Evolutionary conservation across 2,329 filamentous ascomycete genomes (phyloP).

Genomic region (Coniochaeta sp.): DNA sequence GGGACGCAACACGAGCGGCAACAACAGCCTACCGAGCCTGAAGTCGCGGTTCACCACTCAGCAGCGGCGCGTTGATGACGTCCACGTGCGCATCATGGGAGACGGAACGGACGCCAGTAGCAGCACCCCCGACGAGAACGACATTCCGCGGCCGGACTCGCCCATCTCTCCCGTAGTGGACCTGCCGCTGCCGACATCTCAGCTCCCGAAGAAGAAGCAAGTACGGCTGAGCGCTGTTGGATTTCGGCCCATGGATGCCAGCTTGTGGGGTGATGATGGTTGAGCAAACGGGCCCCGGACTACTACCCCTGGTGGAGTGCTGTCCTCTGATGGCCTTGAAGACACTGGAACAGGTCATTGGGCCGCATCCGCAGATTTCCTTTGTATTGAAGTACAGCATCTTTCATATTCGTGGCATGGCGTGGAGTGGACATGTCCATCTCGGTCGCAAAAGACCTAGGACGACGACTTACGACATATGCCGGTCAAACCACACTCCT

Average conservation of each 20-base stretch:
- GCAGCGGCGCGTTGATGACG: neutral
- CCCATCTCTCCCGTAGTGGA: constrained; percentile 16
- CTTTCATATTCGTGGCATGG: neutral
- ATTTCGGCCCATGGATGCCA: constrained; percentile 15
- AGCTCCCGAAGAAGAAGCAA: constrained; percentile 23
- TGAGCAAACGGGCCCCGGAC: constrained; percentile 5
- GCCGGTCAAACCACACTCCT: neutral
- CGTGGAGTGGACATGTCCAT: neutral
- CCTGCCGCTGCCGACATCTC: constrained; percentile 10
- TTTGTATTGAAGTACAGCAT: neutral
- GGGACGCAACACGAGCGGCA: neutral
- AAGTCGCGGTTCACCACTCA: neutral
- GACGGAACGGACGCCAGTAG: constrained; percentile 1
- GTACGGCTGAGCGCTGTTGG: constrained; percentile 28
- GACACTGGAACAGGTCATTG: neutral
- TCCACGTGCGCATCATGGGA: constrained; percentile 8
- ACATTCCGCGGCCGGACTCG: constrained; percentile 22
- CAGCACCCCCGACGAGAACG: constrained; percentile 5
- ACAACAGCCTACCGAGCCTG: neutral
- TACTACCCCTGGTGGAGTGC: neutral
- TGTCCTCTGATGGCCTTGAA: neutral
- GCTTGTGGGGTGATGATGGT: constrained; percentile 19
- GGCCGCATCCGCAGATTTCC: neutral
- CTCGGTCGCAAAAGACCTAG: neutral
- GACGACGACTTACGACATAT: neutral